Percentiles rank a stretch among this genome's conserved stretches.
These are phyloP conservation scores for Chrysochromulina tobinii DNA, from an alignment of 78 protist species.

Conservation along the genomic window DNA sequence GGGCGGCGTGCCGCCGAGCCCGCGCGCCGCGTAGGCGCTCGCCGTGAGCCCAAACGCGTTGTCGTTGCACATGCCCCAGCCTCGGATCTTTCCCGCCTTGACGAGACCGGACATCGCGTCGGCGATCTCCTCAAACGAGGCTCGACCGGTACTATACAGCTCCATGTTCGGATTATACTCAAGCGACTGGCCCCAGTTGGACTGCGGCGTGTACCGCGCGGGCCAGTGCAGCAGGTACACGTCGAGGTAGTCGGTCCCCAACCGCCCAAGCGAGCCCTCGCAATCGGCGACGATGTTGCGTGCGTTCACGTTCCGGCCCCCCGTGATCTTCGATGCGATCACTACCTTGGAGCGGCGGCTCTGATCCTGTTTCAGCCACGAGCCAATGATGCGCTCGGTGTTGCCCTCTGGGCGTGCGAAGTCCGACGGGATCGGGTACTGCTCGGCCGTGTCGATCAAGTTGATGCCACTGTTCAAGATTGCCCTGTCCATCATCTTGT, in stretches of 20 bases:
- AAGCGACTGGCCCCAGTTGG: conserved; percentile 42
- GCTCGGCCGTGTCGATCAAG: conserved; percentile 43
- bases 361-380: not conserved
- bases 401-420: not conserved
- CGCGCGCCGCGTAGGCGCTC: not conserved
- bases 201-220: conserved; percentile 45
- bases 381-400: conserved; percentile 34
- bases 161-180: not conserved
- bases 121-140: conserved; percentile 31
- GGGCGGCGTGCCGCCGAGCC: conserved; percentile 5
- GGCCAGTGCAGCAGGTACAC: conserved; percentile 48
- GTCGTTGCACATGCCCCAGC: conserved; percentile 46
- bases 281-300: not conserved
- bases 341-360: conserved; percentile 17
- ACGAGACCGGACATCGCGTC: conserved; percentile 21
- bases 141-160: not conserved
- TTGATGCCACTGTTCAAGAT: not conserved
- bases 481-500: not conserved
- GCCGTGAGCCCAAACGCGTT: conserved; percentile 31
- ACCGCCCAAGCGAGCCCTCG: conserved; percentile 14
- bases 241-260: conserved; percentile 39
- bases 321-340: conserved; percentile 49
- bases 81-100: conserved; percentile 26
- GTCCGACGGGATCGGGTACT: conserved; percentile 38
- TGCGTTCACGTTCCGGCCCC: conserved; percentile 2